Base-by-base conservation (phyloP, 2,329 filamentous ascomycete species). In the Nemania serpens region DNA sequence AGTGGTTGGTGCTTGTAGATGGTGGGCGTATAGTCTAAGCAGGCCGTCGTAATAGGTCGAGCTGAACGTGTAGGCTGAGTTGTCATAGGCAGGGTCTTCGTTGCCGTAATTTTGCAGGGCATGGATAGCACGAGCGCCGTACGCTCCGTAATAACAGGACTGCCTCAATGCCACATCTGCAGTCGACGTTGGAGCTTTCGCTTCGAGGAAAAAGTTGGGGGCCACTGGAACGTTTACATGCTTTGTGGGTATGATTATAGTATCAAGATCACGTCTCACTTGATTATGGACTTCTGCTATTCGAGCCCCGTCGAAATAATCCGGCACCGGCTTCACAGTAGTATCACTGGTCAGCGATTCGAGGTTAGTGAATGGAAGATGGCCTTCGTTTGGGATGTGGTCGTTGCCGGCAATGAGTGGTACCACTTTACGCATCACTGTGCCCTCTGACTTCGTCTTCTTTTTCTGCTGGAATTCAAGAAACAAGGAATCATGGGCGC, bases 11-110 rank as follows among this genome's bases (percentile, higher is more conserved):
- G 69, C 69, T 17, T 70, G 74, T 55, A 69, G 22, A 62, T 80
- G 71, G 64, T 74, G 73, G 52, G 77, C 70, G 58, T 75, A 79
- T 49, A 80, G 62, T 59, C 72, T 64, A n/a, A 81, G 76, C 10
- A 2, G 46, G 3, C 46, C 57, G 56, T 57, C 53, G 43, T 76
- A 67, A 61, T 80, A 80, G 2, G 63, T 78, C 5, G 74, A 73
- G 41, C 72, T 75, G 36, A 78, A 73, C 0, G 75, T 74, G 64
- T 77, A 75, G 11, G 78, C 72, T 22, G 76, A 73, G 45, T 72
- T 71, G 64, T 81, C 75, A 61, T 76, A 79, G n/a, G 62, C 25
- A 2, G 68, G 68, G 49, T 74, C 69, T 20, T 45, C 45, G 2
- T 56, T 36, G 13, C 60, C 50, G 20, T 53, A 62, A 12, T 55